Evolutionary conservation across 176 grass and related monocot species (phyloP), one percentile per base, ranked within the genome.

Genomic region (Oryza coarctata): DNA sequence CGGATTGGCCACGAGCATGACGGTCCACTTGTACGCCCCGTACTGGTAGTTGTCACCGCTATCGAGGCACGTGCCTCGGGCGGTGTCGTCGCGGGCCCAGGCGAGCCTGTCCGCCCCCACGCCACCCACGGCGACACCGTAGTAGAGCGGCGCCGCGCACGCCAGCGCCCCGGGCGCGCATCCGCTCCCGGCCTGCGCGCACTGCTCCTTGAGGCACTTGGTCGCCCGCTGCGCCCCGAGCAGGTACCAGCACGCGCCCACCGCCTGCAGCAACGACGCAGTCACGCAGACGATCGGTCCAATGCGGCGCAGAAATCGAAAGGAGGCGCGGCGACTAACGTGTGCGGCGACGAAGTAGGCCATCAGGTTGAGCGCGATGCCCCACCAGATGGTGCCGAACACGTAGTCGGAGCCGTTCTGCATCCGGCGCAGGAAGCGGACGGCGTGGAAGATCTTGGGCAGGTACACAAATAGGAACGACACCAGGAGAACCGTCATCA

Each of bases 301-400:
- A n/a, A 50, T 4, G 47, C 47, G 14, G 20, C 47, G 5, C 47
- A 20, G 47, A 22, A 57, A 57, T 8, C 20, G 0, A 9, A 33
- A 33, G 32, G 32, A 57, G 52, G 52, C n/a, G 34, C 25, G 28
- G 18, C n/a, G 25, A 85, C 87, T 90, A 28, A 94, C 94, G 39
- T 98, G 90, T 7, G 92, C 87, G 17, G 92, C 95, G 26, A 94
- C 92, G 84, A 94, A 98, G 86, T 94, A 98, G 26, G 90, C 95
- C 84, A 94, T 98, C 74, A 98, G 85, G 74, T 98, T 98, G 34
- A 98, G 86, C 13, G 64, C 86, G 69, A 98, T 92, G 34, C 92
- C 90, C 82, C 92, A 87, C 95, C 95, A 98, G 84, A 98, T 94
- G 22, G 95, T 98, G 62, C 90, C 90, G 52, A 92, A 98, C 38